Evolutionary conservation across 2,329 filamentous ascomycete species (phyloP).

Genomic region (Blastomyces emzantsi): DNA sequence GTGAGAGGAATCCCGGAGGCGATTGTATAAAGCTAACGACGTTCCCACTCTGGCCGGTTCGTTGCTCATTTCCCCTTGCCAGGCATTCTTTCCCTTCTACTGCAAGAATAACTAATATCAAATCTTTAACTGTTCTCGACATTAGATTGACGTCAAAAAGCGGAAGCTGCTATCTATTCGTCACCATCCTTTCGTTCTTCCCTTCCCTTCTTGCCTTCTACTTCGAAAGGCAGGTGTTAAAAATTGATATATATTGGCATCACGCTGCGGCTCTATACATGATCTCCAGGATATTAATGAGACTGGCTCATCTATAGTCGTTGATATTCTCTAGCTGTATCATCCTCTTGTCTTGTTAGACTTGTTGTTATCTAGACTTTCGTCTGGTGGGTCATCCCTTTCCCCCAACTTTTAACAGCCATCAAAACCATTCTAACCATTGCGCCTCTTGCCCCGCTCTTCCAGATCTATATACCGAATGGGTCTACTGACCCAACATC

Average conservation of each 20-base stretch:
- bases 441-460: neutral
- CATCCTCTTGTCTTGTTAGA: neutral
- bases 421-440: neutral
- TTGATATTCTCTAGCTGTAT: neutral
- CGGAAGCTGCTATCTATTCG: neutral
- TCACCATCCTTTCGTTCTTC: neutral
- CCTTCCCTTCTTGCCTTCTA: neutral
- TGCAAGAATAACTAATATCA: neutral
- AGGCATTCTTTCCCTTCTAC: neutral
- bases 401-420: neutral
- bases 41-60: neutral
- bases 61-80: neutral
- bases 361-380: neutral
- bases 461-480: constrained; percentile 2
- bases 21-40: constrained; percentile 1
- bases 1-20: neutral
- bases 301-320: neutral
- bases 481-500: constrained; percentile 5
- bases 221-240: neutral
- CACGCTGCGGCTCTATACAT: neutral
- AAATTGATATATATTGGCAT: neutral
- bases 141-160: neutral
- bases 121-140: neutral
- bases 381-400: neutral
- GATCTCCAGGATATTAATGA: neutral